phyloP scores from a whole-genome alignment of 768 basidiomycete genomes.

The Podaxis sp. region DNA sequence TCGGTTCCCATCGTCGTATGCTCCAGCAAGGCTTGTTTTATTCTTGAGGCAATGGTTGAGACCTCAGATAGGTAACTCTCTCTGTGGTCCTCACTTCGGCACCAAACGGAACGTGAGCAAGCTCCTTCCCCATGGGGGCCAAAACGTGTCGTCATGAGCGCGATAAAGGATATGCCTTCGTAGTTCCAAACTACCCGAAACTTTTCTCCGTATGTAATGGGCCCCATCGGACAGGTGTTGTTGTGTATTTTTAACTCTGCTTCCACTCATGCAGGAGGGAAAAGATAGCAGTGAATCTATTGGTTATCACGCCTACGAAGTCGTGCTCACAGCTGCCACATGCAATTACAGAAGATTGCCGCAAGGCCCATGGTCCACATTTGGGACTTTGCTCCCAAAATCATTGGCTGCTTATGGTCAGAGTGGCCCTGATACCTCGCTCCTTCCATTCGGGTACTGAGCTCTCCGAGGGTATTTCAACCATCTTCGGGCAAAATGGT shows the following conservation, averaged over 20 bases:
- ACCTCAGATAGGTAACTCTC: background rate
- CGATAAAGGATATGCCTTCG: background rate
- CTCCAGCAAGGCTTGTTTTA: background rate
- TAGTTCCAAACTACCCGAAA: background rate
- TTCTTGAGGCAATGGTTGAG: background rate
- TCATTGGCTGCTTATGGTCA: background rate
- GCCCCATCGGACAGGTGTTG: background rate
- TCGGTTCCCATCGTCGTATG: background rate
- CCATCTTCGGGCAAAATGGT: background rate
- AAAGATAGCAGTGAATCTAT: background rate
- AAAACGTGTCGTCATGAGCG: background rate
- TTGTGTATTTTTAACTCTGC: background rate
- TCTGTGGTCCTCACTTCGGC: background rate
- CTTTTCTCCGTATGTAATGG: background rate
- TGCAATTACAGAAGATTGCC: background rate
- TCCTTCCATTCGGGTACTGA: background rate
- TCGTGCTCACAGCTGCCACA: background rate
- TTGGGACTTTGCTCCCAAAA: background rate
- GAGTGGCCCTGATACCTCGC: background rate
- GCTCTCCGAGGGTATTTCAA: background rate
- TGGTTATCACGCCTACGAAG: background rate
- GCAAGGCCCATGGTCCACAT: background rate
- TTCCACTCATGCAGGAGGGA: background rate
- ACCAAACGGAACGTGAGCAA: background rate
- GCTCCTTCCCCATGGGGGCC: background rate